Conservation (phyloP, 78 protist genomes). For the Emiliania huxleyi region DNA sequence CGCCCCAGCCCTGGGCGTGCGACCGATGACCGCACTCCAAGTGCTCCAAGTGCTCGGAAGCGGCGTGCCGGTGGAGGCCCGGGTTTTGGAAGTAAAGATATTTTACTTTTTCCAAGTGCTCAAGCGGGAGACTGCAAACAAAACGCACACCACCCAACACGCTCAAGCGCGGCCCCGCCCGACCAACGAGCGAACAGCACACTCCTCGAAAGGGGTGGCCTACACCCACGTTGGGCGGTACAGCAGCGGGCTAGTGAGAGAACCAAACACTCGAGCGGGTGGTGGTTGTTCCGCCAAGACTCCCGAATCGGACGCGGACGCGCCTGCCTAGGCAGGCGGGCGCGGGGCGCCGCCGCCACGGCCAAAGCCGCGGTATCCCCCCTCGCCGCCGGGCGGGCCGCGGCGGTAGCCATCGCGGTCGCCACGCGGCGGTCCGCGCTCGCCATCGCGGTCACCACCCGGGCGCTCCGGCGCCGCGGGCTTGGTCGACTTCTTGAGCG, state of each 20-base stretch:
- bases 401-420: slow-evolving; percentile 21
- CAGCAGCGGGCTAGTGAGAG: not conserved
- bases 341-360: slow-evolving; percentile 26
- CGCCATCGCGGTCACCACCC: not conserved
- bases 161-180: not conserved
- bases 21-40: no score
- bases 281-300: not conserved
- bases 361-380: not conserved
- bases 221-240: not conserved
- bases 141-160: no score
- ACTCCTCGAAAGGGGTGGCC: not conserved
- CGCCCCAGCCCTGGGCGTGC: no score
- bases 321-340: not conserved
- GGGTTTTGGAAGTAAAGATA: no score
- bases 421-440: not conserved
- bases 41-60: no score
- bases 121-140: no score
- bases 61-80: no score
- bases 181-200: not conserved
- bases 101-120: no score
- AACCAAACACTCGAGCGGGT: not conserved
- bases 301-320: not conserved
- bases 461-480: slow-evolving; percentile 5
- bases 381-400: not conserved
- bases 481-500: slow-evolving; percentile 68